Evolutionary conservation across 768 basidiomycete genomes (phyloP).

Genomic region (Tylopilus balloui): DNA sequence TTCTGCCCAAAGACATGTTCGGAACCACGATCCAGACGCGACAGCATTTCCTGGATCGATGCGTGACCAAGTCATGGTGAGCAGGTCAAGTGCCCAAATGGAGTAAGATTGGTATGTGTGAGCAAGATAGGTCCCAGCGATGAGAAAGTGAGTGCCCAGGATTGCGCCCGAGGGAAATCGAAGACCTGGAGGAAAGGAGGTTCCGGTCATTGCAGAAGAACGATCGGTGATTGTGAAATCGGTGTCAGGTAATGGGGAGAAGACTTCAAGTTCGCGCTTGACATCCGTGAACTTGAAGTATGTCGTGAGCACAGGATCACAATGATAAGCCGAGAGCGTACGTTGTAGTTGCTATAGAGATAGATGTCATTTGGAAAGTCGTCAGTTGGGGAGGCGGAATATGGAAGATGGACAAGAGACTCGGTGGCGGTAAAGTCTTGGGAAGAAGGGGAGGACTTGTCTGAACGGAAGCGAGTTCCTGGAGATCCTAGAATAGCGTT

Average conservation of each 20-base stretch:
- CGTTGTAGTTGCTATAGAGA: conserved; percentile 96
- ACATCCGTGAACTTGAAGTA: conserved; percentile 80
- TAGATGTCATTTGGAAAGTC: conserved; percentile 83
- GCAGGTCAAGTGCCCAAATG: conserved; percentile 91
- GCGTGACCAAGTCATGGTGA: conserved; percentile 78
- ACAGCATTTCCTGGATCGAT: conserved; percentile 87
- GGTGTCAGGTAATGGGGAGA: conserved; percentile 72
- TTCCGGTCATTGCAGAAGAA: conserved; percentile 75
- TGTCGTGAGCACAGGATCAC: conserved; percentile 6
- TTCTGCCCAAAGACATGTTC: conserved; percentile 82
- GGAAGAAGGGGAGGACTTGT: conserved; percentile 37
- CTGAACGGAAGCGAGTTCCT: conserved; percentile 55
- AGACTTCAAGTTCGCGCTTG: conserved; percentile 89
- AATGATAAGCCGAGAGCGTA: conserved; percentile 34
- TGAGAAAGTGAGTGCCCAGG: conserved; percentile 84
- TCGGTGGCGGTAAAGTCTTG: conserved; percentile 55
- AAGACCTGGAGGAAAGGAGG: conserved; percentile 86
- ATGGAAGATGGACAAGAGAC: conserved; percentile 66
- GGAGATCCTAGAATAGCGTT: conserved; percentile 47
- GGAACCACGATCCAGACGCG: conserved; percentile 89
- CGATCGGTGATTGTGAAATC: conserved; percentile 79
- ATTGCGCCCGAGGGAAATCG: conserved; percentile 95
- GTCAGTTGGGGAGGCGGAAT: conserved; percentile 65
- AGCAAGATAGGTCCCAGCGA: conserved; percentile 94
- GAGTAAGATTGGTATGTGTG: conserved; percentile 93